Evolutionary conservation across 768 basidiomycete genomes (phyloP).

Genomic region (Russula sp.): DNA sequence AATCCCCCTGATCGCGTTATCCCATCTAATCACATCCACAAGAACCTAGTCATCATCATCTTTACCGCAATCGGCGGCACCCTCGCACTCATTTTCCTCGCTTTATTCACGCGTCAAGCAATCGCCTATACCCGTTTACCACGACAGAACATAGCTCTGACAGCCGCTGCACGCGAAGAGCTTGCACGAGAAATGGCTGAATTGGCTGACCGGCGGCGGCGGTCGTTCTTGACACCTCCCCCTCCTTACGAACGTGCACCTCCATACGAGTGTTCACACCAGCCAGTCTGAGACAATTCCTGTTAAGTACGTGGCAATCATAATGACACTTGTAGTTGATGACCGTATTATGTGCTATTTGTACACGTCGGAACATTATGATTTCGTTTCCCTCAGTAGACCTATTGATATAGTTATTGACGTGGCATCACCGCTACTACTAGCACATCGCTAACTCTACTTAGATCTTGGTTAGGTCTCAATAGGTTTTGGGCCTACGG

Average conservation of each 20-base stretch:
- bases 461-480: neutral
- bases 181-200: slow-evolving; percentile 54
- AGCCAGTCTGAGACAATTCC: neutral
- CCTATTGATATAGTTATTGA: neutral
- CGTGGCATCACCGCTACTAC: neutral
- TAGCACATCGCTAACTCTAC: neutral
- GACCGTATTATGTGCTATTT: neutral
- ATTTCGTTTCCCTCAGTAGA: neutral
- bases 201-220: slow-evolving; percentile 36
- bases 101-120: slow-evolving; percentile 43
- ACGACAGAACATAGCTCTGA: slow-evolving; percentile 42
- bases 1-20: slow-evolving; percentile 2
- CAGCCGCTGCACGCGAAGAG: slow-evolving; percentile 43
- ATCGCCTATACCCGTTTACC: slow-evolving; percentile 48
- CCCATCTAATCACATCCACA: slow-evolving; percentile 9
- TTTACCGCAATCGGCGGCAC: slow-evolving; percentile 49
- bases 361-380: neutral
- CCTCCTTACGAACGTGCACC: slow-evolving; percentile 55
- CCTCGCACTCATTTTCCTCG: slow-evolving; percentile 38
- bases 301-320: neutral
- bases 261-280: slow-evolving; percentile 40
- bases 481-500: neutral
- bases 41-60: slow-evolving; percentile 39
- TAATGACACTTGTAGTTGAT: neutral
- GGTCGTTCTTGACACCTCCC: slow-evolving; percentile 42